These are phyloP conservation scores for Polygonum aviculare DNA, from an alignment of 148 eudicot genomes.

Conservation along the genomic window DNA sequence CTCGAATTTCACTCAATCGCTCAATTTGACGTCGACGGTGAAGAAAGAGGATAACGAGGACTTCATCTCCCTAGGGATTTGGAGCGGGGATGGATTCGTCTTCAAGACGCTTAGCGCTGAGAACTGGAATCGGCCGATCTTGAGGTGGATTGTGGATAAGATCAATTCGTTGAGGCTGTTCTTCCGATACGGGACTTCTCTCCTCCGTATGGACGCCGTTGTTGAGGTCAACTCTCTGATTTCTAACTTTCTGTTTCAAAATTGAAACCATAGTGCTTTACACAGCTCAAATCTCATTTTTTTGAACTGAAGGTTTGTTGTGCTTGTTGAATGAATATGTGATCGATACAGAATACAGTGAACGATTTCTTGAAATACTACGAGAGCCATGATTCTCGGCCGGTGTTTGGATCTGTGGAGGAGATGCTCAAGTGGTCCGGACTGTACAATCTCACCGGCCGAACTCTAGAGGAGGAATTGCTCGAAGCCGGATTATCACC, in stretches of 20 bases:
- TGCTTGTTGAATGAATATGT: not conserved
- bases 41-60: slow-evolving; percentile 23
- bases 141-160: slow-evolving; percentile 32
- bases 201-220: slow-evolving; percentile 50
- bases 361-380: slow-evolving; percentile 62
- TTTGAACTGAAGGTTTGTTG: not conserved
- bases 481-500: slow-evolving; percentile 62
- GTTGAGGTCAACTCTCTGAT: slow-evolving; percentile 46
- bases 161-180: slow-evolving; percentile 39
- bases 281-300: not conserved
- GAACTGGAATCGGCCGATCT: slow-evolving; percentile 20
- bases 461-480: slow-evolving; percentile 63
- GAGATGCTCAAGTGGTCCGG: slow-evolving; percentile 94
- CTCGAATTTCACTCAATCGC: slow-evolving; percentile 27
- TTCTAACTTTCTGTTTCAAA: not conserved
- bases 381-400: slow-evolving; percentile 50
- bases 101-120: slow-evolving; percentile 37
- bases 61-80: slow-evolving; percentile 47
- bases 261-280: not conserved
- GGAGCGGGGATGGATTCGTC: slow-evolving; percentile 62
- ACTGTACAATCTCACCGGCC: slow-evolving; percentile 54
- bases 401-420: slow-evolving; percentile 68
- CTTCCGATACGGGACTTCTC: slow-evolving; percentile 65
- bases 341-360: slow-evolving; percentile 33
- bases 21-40: slow-evolving; percentile 25